Base-by-base conservation (phyloP, 768 basidiomycete species). In the Leucosporidium creatinivorum region DNA sequence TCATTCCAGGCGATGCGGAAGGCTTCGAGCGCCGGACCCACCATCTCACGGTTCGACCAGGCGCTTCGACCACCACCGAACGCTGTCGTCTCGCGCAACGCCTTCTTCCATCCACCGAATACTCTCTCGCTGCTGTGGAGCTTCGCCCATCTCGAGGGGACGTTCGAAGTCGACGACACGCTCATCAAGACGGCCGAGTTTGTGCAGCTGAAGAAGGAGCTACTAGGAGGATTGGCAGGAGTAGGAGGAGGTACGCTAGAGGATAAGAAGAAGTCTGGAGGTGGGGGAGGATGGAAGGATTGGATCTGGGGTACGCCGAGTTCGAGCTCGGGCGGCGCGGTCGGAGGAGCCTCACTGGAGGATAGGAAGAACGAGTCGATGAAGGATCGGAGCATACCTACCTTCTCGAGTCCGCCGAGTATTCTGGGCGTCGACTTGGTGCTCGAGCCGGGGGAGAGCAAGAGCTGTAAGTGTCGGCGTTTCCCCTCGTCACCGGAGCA, bases 351-450 rank as follows among this genome's bases (percentile, higher is more conserved):
- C 21, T 79, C 66, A 57, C 62, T 80, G 65, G 80, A 80, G 65
- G 80, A 80, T 52, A 75, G 80, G 58, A 72, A 80, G 68, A 77
- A 75, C 51, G 70, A 73, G 49, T 77, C 79, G 1, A 77, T 80
- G 76, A 77, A 77, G 61, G 76, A 76, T 56, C 77, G 76, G 63
- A 77, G 76, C 50, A 70, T 98, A 23, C 93, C 94, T 0, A 92
- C 90, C 1, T 86, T 94, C 30, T 87, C 93, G 69, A 85, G 88
- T 0, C 87, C 88, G 65, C 88, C 89, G 15, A 84, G 88, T 39
- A 88, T 98, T 84, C 80, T 98, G 15, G 92, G 89, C 0, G 90
- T 99, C 0, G 96, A 98, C 78, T 76, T 97, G 36, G 79, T 81
- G 7, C 81, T 99, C 23, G 82, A 79, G 4, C 90, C 91, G n/a